Base-by-base conservation (phyloP, 1,284 basidiomycete genomes). In the Pascua sp. region DNA sequence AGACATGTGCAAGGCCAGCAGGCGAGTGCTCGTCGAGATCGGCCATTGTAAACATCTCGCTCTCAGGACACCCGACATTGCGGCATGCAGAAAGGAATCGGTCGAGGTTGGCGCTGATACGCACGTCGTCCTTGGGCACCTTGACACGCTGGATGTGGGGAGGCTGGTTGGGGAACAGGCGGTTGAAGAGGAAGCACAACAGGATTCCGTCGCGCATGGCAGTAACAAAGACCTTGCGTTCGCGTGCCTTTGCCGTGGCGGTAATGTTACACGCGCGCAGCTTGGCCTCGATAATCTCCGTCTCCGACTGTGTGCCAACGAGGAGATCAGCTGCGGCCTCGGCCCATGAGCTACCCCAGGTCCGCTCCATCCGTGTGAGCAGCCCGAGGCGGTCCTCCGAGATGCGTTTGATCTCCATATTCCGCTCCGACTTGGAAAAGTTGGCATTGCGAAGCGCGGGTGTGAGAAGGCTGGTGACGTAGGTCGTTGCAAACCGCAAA, bases 151-250 rank as follows among this genome's bases (percentile, higher is more conserved):
- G 50, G 44, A 74, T 69, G 38, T 65, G 68, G 8, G 66, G 62
- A 2, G 67, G 65, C 38, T 69, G 65, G 49, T 67, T 51, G 3
- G 68, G 69, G 57, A 70, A 72, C 15, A 70, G 65, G 39, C 68
- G 66, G 55, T 73, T 73, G 47, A 71, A 57, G 1, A 71, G 64
- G 59, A 90, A 86, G 84, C 90, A 92, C 18, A 94, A 81, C 36
- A 93, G 83, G 71, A 86, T 88, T 2, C 91, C 91, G 78, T 94
- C 91, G 65, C 84, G 79, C 59, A 92, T 71, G 1, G 87, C 85
- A 56, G 89, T 87, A 47, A 81, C 81, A 68, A 92, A 91, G 40
- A 84, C 73, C 57, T 80, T 82, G 60, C 78, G 67, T 75, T 92
- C 89, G 63, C 85, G 80, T 63, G 90, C 88, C 72, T 89, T 89